A percentile compares a stretch with the other conserved stretches of the same genome.
Evolutionary conservation across 768 basidiomycete genomes (phyloP).

Genomic region (Favolaschia claudopus): DNA sequence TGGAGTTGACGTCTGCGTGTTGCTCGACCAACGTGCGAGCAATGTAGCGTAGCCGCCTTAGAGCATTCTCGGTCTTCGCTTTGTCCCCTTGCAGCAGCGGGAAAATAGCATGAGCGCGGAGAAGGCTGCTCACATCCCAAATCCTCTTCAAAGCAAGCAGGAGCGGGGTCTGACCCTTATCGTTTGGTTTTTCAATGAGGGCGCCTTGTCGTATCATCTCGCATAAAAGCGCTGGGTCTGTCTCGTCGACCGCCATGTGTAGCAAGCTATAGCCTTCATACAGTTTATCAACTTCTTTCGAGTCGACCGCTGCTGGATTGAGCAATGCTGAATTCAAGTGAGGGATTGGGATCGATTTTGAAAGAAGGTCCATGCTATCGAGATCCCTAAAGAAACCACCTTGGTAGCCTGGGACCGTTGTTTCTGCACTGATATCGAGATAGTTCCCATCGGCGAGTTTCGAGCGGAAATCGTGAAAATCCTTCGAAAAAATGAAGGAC

Average conservation of each 20-base stretch:
- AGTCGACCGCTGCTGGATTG: not conserved
- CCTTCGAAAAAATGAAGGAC: constrained; percentile 7
- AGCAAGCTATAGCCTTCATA: constrained; percentile 15
- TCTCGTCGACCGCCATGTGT: constrained; percentile 13
- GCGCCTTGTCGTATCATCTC: constrained; percentile 17
- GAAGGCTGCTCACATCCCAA: not conserved
- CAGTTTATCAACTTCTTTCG: not conserved
- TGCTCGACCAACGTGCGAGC: constrained; percentile 25
- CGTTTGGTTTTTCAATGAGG: not conserved
- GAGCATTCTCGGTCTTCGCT: constrained; percentile 3
- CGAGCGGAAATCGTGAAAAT: not conserved
- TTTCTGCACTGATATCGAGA: not conserved
- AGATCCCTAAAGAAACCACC: constrained; percentile 8
- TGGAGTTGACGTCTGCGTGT: constrained; percentile 28
- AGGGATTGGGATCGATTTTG: no score
- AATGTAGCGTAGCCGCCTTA: constrained; percentile 14
- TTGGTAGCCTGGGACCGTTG: not conserved
- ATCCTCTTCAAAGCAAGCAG: constrained; percentile 14
- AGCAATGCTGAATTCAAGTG: not conserved
- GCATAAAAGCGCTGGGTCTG: constrained; percentile 16
- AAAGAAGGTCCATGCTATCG: not conserved
- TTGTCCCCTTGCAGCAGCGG: not conserved
- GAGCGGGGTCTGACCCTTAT: constrained; percentile 15
- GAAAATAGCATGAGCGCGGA: not conserved
- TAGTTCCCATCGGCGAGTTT: constrained; percentile 8